phyloP scores from a whole-genome alignment of 345 rosid genomes.

The Eucalyptus virginea region DNA sequence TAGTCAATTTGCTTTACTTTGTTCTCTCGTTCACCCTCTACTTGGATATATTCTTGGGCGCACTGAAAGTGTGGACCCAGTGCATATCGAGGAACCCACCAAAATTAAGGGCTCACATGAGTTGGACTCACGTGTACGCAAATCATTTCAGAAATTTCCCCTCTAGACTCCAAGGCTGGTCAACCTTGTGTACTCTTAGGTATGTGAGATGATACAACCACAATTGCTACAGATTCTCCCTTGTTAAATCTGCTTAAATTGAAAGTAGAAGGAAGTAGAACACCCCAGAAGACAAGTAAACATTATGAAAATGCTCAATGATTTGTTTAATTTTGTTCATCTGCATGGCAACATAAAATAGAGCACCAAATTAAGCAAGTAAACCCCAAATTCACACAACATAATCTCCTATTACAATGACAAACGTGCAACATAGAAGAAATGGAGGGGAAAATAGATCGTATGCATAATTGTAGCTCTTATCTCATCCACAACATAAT shows the following conservation, averaged over 20 bases:
- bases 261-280: neutral
- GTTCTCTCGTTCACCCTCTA: neutral
- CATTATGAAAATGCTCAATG: neutral
- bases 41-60: neutral
- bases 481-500: neutral
- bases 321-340: neutral
- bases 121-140: neutral
- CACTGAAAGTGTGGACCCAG: neutral
- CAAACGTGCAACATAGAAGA: neutral
- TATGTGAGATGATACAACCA: neutral
- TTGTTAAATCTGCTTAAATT: neutral
- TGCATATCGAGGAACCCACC: neutral
- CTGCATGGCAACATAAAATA: neutral
- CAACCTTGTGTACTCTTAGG: neutral
- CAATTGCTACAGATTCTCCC: neutral
- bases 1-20: neutral
- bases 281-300: neutral
- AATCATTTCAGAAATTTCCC: neutral
- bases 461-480: neutral
- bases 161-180: neutral
- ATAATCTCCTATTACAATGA: neutral
- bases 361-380: too few relatives aligned
- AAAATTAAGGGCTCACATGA: neutral
- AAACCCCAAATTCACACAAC: neutral
- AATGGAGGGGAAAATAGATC: neutral